These are phyloP conservation scores for Wallacemonas sp. DNA, from an alignment of 208 protist genomes.

Conservation along the genomic window DNA sequence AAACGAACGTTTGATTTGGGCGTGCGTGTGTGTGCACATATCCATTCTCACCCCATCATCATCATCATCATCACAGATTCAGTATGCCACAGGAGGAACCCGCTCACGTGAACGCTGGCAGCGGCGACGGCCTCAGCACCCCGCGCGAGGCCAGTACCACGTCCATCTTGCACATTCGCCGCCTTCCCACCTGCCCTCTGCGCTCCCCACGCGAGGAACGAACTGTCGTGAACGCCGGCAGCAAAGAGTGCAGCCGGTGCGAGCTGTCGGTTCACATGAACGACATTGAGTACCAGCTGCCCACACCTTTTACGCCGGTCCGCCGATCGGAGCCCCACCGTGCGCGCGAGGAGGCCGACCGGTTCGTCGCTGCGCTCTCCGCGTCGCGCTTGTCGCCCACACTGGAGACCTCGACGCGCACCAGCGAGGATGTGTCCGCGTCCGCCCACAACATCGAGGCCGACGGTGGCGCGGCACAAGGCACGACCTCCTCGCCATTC, in stretches of 20 bases:
- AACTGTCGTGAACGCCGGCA: slow-evolving; percentile 7
- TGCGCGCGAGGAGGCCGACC: not conserved
- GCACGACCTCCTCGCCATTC: no score
- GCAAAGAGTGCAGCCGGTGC: slow-evolving; percentile 17
- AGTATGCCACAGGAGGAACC: slow-evolving; percentile 1
- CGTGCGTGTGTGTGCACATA: no score
- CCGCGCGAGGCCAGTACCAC: slow-evolving; percentile 3
- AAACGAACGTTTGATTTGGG: no score
- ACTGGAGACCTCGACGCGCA: no score
- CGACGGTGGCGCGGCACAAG: no score
- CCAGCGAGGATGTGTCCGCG: no score
- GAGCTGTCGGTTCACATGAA: not conserved
- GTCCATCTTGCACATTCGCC: not conserved
- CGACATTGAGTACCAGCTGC: not conserved
- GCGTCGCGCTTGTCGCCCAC: no score
- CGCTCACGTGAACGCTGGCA: not conserved
- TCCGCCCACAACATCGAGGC: no score
- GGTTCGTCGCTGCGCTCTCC: not conserved
- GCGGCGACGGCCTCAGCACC: slow-evolving; percentile 9
- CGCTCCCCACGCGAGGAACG: slow-evolving; percentile 4
- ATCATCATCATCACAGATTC: no score
- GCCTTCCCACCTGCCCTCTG: not conserved
- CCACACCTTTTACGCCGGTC: not conserved
- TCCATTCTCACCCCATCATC: no score
- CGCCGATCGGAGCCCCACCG: not conserved